Conservation (phyloP, 345 rosid species). For the Aegle marmelos region DNA sequence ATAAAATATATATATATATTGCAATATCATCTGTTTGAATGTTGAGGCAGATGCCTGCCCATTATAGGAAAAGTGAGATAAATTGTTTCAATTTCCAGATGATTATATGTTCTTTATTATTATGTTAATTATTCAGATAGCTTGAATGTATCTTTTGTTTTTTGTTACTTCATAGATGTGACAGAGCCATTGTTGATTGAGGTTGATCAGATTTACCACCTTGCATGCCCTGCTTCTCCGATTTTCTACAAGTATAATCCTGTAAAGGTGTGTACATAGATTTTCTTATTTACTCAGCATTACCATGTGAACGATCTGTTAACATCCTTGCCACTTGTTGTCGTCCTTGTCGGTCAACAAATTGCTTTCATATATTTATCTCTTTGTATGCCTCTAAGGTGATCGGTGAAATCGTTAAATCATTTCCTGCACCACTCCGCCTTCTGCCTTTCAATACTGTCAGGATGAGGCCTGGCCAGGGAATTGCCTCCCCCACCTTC, state of each 20-base stretch:
- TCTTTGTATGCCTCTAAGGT: background rate
- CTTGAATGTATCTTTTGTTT: background rate
- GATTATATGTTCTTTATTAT: background rate
- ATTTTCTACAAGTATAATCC: conserved; percentile 94
- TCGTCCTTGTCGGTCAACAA: background rate
- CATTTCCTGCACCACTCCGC: background rate
- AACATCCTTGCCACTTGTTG: background rate
- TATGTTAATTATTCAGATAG: conserved; percentile 6
- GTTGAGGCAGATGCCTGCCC: background rate
- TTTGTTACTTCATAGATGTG: conserved; percentile 51
- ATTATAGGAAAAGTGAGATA: background rate
- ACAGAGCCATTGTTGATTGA: conserved; percentile 83
- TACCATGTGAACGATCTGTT: background rate
- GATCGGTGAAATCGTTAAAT: background rate
- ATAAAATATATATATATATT: background rate
- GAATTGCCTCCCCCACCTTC: background rate
- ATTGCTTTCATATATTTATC: background rate
- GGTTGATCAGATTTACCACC: conserved; percentile 96
- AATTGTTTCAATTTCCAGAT: background rate
- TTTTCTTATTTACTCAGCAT: background rate
- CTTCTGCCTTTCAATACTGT: background rate
- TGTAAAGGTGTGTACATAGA: conserved; percentile 65
- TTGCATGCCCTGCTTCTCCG: conserved; percentile 98
- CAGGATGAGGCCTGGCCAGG: background rate
- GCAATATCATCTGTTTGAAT: background rate